phyloP scores from a whole-genome alignment of 225 moss, liverwort and hornwort species.

The Neckera pumila region DNA sequence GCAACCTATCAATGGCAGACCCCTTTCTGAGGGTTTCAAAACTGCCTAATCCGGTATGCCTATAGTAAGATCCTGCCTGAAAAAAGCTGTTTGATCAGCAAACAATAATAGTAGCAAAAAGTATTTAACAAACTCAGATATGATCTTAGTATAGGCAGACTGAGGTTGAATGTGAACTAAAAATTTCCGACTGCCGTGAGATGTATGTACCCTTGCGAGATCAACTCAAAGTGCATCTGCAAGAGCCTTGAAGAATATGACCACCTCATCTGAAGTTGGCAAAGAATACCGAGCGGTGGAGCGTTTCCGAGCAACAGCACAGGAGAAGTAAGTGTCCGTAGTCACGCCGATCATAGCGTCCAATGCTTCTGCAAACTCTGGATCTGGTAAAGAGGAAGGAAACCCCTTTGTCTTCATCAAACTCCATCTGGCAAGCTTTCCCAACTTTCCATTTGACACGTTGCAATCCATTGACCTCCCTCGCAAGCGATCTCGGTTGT shows the following conservation, averaged over 20 bases:
- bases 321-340: conserved; percentile 63
- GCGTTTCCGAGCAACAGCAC: conserved; percentile 73
- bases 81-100: background rate
- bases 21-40: conserved; percentile 2
- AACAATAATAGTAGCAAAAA: background rate
- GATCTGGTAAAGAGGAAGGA: conserved; percentile 20
- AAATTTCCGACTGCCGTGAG: background rate
- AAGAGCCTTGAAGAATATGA: conserved; percentile 43
- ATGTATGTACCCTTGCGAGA: background rate
- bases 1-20: background rate
- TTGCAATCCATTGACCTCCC: conserved; percentile 23
- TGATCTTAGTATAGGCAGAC: background rate
- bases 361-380: conserved; percentile 8
- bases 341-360: conserved; percentile 52
- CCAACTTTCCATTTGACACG: background rate
- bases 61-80: conserved; percentile 18
- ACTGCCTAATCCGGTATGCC: background rate
- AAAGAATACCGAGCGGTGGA: conserved; percentile 69
- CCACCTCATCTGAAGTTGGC: conserved; percentile 60
- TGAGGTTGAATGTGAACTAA: background rate
- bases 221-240: conserved; percentile 5
- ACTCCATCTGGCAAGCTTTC: conserved; percentile 21
- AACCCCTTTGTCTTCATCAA: conserved; percentile 39
- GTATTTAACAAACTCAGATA: background rate
- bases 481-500: conserved; percentile 31